A percentile compares a stretch with the other conserved stretches of the same genome.
These are phyloP conservation scores for Penicillium carneum DNA, from an alignment of 2,329 filamentous ascomycete species.

Conservation along the genomic window DNA sequence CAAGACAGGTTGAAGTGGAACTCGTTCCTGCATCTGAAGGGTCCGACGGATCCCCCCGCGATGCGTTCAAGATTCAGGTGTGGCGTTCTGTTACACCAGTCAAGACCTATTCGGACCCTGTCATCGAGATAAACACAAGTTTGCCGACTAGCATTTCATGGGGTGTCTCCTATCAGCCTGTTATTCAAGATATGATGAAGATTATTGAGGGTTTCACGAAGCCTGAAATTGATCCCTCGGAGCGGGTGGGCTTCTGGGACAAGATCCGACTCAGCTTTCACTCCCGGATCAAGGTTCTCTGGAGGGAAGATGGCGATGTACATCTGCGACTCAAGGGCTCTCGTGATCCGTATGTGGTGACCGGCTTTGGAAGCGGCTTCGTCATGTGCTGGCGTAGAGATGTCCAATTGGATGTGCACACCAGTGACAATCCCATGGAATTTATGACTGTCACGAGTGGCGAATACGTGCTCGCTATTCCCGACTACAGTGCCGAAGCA, in stretches of 20 bases:
- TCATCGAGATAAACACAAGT: constrained; percentile 89
- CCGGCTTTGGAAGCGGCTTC: constrained; percentile 90
- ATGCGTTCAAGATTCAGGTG: constrained; percentile 83
- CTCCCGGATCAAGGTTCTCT: constrained; percentile 84
- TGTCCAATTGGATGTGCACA: constrained; percentile 84
- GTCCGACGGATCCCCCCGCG: constrained; percentile 62
- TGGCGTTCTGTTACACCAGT: constrained; percentile 90
- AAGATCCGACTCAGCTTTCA: constrained; percentile 95
- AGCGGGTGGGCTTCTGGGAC: constrained; percentile 96
- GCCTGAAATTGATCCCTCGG: constrained; percentile 89
- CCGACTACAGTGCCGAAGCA: constrained; percentile 89
- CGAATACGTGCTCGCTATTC: constrained; percentile 91
- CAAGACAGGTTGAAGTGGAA: constrained; percentile 79
- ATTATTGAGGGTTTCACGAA: constrained; percentile 97
- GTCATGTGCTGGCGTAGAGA: constrained; percentile 98
- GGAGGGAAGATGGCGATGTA: constrained; percentile 95
- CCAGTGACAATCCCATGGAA: constrained; percentile 83
- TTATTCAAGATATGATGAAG: constrained; percentile 99
- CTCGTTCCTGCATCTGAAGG: constrained; percentile 75
- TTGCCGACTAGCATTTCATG: constrained; percentile 93
- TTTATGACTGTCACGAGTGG: constrained; percentile 97
- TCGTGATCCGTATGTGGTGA: constrained; percentile 90
- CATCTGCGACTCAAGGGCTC: constrained; percentile 88
- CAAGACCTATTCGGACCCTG: constrained; percentile 94
- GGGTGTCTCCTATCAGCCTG: constrained; percentile 96